Evolutionary conservation across 2,329 filamentous ascomycete species (phyloP).

Genomic region (Aureobasidium subglaciale): DNA sequence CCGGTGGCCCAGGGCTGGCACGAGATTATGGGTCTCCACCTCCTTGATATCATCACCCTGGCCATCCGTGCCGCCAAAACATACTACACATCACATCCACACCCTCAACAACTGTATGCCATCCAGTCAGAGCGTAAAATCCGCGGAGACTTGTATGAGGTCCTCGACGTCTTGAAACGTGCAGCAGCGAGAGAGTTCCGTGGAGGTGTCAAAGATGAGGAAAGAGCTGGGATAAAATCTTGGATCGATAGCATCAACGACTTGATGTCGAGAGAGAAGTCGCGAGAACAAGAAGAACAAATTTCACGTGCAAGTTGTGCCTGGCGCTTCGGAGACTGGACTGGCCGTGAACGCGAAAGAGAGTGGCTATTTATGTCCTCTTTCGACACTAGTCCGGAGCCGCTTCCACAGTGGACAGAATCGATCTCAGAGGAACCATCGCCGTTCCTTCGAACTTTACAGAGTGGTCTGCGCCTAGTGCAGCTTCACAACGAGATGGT

Average conservation of each 20-base stretch:
- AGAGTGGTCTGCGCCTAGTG: slow-evolving; percentile 74
- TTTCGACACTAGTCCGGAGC: slow-evolving; percentile 53
- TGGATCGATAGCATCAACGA: slow-evolving; percentile 76
- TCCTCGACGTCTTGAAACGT: slow-evolving; percentile 85
- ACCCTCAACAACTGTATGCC: slow-evolving; percentile 73
- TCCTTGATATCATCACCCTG: slow-evolving; percentile 86
- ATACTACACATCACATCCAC: slow-evolving; percentile 90
- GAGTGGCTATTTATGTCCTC: slow-evolving; percentile 76
- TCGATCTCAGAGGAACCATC: slow-evolving; percentile 55
- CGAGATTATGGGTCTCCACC: slow-evolving; percentile 83
- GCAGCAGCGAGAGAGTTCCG: slow-evolving; percentile 84
- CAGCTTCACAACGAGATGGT: slow-evolving; percentile 86
- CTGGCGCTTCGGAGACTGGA: slow-evolving; percentile 71
- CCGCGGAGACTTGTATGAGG: slow-evolving; percentile 71
- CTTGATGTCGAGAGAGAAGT: slow-evolving; percentile 70
- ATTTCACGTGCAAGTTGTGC: slow-evolving; percentile 46
- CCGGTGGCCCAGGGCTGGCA: slow-evolving; percentile 58
- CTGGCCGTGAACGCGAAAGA: slow-evolving; percentile 66
- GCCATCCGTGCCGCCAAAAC: slow-evolving; percentile 94
- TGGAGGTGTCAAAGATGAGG: slow-evolving; percentile 71
- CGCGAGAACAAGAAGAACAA: slow-evolving; percentile 63
- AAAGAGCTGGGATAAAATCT: slow-evolving; percentile 63
- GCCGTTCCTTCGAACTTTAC: slow-evolving; percentile 64
- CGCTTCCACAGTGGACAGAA: slow-evolving; percentile 59
- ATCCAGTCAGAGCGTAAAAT: slow-evolving; percentile 86